phyloP scores from a whole-genome alignment of 2,329 filamentous ascomycete species.

The Alternaria triticimaculans region DNA sequence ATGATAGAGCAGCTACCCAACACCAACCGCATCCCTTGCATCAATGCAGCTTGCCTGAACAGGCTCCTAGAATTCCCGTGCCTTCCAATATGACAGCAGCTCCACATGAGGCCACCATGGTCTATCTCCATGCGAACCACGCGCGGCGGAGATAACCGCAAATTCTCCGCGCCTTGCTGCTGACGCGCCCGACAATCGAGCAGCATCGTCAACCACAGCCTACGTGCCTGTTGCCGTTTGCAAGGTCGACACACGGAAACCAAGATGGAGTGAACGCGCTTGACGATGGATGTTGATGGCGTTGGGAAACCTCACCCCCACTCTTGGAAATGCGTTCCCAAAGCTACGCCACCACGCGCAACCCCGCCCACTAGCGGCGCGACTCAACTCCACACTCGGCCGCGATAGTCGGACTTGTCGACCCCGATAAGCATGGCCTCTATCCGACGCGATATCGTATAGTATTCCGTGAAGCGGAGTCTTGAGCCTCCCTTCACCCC shows the following conservation, averaged over 20 bases:
- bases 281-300: not conserved
- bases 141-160: not conserved
- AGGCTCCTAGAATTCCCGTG: not conserved
- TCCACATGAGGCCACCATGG: not conserved
- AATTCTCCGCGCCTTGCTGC: not conserved
- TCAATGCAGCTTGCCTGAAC: not conserved
- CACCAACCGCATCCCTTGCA: not conserved
- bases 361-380: conserved; percentile 24
- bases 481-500: conserved; percentile 1
- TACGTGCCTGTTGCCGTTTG: not conserved
- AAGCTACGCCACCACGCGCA: conserved; percentile 2
- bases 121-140: not conserved
- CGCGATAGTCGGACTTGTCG: conserved; percentile 19
- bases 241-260: not conserved
- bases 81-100: not conserved
- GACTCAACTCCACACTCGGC: conserved; percentile 15
- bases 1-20: not conserved
- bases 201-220: not conserved
- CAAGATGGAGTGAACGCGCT: not conserved
- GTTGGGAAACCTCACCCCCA: conserved; percentile 18
- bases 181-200: not conserved
- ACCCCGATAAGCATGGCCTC: conserved; percentile 19
- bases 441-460: conserved; percentile 10
- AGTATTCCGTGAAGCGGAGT: not conserved
- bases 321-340: conserved; percentile 19